phyloP scores from a whole-genome alignment of 129 eudicot species.

The Silybum marianum region DNA sequence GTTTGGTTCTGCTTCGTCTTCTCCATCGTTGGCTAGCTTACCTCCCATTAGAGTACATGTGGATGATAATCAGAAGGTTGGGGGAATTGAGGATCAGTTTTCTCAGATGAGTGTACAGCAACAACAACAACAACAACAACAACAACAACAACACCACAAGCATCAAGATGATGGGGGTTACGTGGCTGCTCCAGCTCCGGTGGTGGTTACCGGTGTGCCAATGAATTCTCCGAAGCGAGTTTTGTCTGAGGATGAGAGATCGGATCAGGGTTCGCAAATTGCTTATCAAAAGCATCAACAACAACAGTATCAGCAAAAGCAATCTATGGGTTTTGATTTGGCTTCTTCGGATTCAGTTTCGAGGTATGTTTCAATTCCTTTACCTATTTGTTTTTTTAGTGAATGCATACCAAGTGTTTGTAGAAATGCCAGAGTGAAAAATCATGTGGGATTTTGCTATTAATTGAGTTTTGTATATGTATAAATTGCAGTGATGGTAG shows the following conservation, averaged over 20 bases:
- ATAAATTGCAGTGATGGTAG: constrained; percentile 65
- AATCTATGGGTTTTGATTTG: constrained; percentile 43
- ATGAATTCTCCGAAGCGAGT: constrained; percentile 35
- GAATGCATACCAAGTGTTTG: constrained; percentile 25
- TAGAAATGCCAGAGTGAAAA: constrained; percentile 25
- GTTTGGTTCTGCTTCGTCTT: constrained; percentile 67
- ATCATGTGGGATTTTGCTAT: not conserved
- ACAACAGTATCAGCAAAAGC: constrained; percentile 38
- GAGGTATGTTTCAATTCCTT: constrained; percentile 43
- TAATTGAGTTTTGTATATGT: constrained; percentile 5
- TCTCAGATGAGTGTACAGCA: constrained; percentile 52
- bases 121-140: constrained; percentile 1
- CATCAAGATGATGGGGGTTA: constrained; percentile 47
- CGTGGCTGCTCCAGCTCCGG: constrained; percentile 43
- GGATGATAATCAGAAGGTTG: constrained; percentile 55
- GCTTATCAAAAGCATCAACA: constrained; percentile 31
- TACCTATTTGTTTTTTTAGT: not conserved
- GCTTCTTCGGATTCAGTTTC: constrained; percentile 74
- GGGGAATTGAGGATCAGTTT: constrained; percentile 71
- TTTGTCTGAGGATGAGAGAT: constrained; percentile 70
- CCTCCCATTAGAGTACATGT: constrained; percentile 70
- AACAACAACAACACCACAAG: constrained; percentile 27
- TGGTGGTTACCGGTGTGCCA: constrained; percentile 34
- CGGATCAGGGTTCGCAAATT: constrained; percentile 48
- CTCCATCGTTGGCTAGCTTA: constrained; percentile 70